Evolutionary conservation across 106 monocot genomes (phyloP).

Genomic region (Xerophyta viscosa): DNA sequence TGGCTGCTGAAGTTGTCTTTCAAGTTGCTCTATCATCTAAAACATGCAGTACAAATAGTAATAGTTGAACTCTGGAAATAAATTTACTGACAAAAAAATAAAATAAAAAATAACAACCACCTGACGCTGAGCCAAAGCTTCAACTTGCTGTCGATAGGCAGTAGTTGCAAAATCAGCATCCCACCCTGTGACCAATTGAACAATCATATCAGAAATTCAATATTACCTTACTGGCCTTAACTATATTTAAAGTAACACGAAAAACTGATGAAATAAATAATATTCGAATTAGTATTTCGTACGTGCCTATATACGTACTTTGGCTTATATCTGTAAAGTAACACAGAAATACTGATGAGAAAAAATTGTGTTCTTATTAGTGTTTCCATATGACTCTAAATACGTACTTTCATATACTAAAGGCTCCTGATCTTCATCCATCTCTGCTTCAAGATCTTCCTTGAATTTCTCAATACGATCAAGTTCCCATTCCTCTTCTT

Average conservation of each 20-base stretch:
- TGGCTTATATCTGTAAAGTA: no score
- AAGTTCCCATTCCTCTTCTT: constrained; percentile 90
- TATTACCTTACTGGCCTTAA: not conserved
- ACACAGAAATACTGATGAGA: no score
- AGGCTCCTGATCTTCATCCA: constrained; percentile 97
- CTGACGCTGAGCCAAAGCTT: constrained; percentile 92
- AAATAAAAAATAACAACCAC: constrained; percentile 13
- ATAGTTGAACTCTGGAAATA: not conserved
- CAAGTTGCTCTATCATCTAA: constrained; percentile 81
- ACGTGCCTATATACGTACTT: no score
- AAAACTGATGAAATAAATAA: no score
- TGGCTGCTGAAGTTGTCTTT: constrained; percentile 53
- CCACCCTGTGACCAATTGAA: constrained; percentile 49
- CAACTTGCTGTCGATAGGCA: constrained; percentile 95
- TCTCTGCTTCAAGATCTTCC: constrained; percentile 95
- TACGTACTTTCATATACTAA: constrained; percentile 85
- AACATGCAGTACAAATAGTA: not conserved
- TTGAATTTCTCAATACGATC: constrained; percentile 91
- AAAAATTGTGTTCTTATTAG: no score
- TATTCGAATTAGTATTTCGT: no score
- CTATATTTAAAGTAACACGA: not conserved
- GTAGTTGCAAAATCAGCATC: constrained; percentile 96
- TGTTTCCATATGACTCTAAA: no score
- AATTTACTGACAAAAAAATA: no score
- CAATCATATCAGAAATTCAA: not conserved